Evolutionary conservation across 2,329 filamentous ascomycete genomes (phyloP), one percentile per base, ranked within the genome.

Genomic region (Aspergillus aculeatinus): DNA sequence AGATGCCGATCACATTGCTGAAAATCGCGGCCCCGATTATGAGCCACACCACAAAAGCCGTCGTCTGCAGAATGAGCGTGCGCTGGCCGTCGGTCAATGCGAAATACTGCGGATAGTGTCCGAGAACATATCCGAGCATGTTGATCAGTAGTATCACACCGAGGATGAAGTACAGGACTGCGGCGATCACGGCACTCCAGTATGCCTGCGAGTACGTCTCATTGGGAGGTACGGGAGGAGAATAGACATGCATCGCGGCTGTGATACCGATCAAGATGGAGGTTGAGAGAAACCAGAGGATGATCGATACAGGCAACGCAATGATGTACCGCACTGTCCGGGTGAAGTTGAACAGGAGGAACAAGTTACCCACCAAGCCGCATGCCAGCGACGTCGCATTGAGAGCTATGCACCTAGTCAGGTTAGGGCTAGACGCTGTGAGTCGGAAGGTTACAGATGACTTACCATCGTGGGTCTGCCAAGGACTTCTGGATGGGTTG

Each of bases 41-140:
- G 0, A 97, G 79, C 80, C 95, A 96, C 51, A 91, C 77, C 55
- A 96, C 87, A 70, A 96, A 91, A 58, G 90, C 80, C 75, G 96
- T 96, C 1, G 92, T 96, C 75, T 97, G 93, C 29, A 96, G 77
- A 81, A 97, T 96, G 23, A 97, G 79, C 0, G 91, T 96, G 10
- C 93, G 85, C 74, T 97, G 93, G 62, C 89, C 89, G 56, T 88
- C 85, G 0, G 89, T 93, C 25, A 96, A 81, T 4, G 83, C 80
- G 66, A 96, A 96, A 68, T 92, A 88, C 66, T 91, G 89, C 6
- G 83, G 83, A 68, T 96, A 96, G 66, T 91, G 89, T 0, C 87
- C 87, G 0, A 88, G 77, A 59, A 86, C 84, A 51, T 92, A 93
- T 9, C 92, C 92, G 58, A 88, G 82, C 77, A 94, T 91, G 23